Conservation (phyloP, 192 early-diverging fungal genomes). For the Coemansia umbellata region DNA sequence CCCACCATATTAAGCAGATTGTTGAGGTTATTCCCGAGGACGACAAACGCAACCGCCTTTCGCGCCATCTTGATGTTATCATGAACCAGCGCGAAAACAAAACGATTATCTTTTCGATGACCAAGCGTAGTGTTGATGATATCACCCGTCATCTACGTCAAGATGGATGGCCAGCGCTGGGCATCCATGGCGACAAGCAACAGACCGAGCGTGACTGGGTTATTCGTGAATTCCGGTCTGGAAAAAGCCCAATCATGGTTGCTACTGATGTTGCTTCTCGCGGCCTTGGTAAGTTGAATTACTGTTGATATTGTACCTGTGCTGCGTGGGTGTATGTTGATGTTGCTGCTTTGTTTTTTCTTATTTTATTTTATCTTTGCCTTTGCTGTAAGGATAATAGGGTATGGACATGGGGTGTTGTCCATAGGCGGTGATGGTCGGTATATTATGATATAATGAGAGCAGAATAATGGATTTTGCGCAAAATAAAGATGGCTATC, state of each 20-base stretch:
- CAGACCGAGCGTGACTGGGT: slow-evolving; percentile 98
- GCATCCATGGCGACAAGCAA: slow-evolving; percentile 96
- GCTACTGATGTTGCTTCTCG: slow-evolving; percentile 98
- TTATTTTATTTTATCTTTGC: background rate
- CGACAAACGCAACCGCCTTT: slow-evolving; percentile 77
- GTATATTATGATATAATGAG: too few species aligned
- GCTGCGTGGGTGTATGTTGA: too few species aligned
- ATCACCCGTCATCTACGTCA: slow-evolving; percentile 84
- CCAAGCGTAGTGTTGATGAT: slow-evolving; percentile 89
- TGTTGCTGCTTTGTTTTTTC: background rate
- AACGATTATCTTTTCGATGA: slow-evolving; percentile 91
- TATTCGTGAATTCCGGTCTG: slow-evolving; percentile 85
- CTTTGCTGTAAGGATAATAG: background rate
- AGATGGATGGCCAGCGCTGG: slow-evolving; percentile 88
- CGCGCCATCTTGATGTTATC: slow-evolving; percentile 76
- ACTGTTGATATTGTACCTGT: background rate
- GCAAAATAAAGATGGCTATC: too few species aligned
- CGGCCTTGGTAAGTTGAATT: slow-evolving; percentile 78
- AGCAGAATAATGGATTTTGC: too few species aligned
- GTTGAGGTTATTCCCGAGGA: slow-evolving; percentile 84
- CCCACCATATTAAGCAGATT: slow-evolving; percentile 85
- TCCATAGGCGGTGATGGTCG: too few species aligned
- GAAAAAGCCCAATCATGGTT: slow-evolving; percentile 87
- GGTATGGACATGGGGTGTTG: too few species aligned
- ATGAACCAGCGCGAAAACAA: slow-evolving; percentile 84